Evolutionary conservation across 805 yeast genomes (phyloP), one percentile per base, ranked within the genome.

Genomic region (Debaryomyces castellii): DNA sequence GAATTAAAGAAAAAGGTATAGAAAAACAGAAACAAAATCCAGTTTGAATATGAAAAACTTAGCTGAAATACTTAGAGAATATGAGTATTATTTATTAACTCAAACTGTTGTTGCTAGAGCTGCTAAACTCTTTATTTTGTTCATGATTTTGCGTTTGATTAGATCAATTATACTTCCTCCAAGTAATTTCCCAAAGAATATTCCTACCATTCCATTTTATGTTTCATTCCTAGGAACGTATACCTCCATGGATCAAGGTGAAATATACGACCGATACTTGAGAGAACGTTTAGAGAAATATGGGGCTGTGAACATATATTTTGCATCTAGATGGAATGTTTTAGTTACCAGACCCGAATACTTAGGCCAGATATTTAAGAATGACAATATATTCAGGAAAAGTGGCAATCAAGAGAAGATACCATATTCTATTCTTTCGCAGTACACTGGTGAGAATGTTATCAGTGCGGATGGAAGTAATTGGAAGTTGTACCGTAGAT

Each of bases 171-270:
- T 67, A 1, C 20, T 73, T 5, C 84, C 84, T 4, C 85, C 85
- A 3, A 55, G 58, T 32, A 69, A 70, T 47, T 79, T 78, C 52
- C 85, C 84, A 0, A 62, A 48, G 37, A 76, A 71, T 40, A 78
- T 81, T 22, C 85, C 86, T 4, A 80, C 84, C 0, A 69, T 81
- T n/a, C 85, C 86, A 2, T 79, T 81, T 51, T 81, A 78, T 53
- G 83, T 78, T 3, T 67, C 78, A 0, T 78, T 81, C 50, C 53
- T 81, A 20, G 75, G 82, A 0, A 50, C 70, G 0, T 59, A 71
- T 25, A 67, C 75, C 1, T 54, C 59, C 2, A 54, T 75, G 51
- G 85, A 80, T 51, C 85, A 81, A 52, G 54, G 63, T 24, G 69
- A 77, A 21, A 65, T 81, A 6, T 81, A 66, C 57, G 58, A 73